Evolutionary conservation across 306 rosid genomes (phyloP).

Genomic region (Sechiopsis laciniata): DNA sequence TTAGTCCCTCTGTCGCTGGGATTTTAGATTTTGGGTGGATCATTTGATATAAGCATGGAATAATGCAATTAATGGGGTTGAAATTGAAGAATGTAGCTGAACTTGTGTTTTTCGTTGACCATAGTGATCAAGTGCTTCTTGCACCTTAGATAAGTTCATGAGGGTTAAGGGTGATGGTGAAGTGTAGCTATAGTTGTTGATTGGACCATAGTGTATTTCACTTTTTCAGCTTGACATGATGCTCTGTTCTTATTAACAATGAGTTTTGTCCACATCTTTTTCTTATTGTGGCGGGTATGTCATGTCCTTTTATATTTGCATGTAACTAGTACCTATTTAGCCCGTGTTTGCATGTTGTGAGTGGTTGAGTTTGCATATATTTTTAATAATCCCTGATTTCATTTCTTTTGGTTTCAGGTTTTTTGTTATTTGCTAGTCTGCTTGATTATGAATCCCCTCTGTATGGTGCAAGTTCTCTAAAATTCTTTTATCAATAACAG

Average conservation of each 20-base stretch:
- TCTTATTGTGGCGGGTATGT: not conserved
- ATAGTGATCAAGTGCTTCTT: not conserved
- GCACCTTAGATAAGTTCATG: not conserved
- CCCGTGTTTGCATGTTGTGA: constrained; percentile 1
- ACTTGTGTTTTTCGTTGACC: not conserved
- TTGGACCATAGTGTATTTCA: not conserved
- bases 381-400: constrained; percentile 12
- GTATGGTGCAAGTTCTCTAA: constrained; percentile 29
- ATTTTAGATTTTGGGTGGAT: not conserved
- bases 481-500: constrained; percentile 32
- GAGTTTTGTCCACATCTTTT: too few species aligned
- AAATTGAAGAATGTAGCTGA: constrained; percentile 3
- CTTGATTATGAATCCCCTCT: constrained; percentile 27
- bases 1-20: not conserved
- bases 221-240: not conserved
- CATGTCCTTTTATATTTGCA: constrained; percentile 2
- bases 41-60: not conserved
- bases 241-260: not conserved
- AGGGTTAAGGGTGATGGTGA: too few species aligned
- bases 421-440: constrained; percentile 24
- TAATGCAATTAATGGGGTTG: not conserved
- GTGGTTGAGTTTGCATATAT: not conserved
- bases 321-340: not conserved
- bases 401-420: constrained; percentile 38
- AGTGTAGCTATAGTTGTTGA: not conserved